Base-by-base conservation (phyloP, 2,329 filamentous ascomycete genomes). In the Aspergillus sp. region DNA sequence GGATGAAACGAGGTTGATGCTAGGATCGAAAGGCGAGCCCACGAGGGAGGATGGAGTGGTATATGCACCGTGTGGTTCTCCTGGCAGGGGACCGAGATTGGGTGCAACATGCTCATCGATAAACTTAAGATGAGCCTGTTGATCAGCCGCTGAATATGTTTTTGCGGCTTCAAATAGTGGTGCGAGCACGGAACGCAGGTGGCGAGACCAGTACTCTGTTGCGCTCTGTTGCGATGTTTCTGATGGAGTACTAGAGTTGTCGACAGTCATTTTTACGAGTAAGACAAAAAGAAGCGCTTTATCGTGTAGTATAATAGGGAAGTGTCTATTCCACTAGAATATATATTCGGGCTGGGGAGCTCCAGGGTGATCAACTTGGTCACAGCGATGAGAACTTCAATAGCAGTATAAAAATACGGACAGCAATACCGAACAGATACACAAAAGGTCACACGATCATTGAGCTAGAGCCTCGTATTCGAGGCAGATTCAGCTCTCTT, bases 201-300 rank as follows among this genome's bases (percentile, higher is more conserved):
- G 31, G 12, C 47, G 39, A 19, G 39, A 44, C 54, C 54, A 56
- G 40, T 56, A 56, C 44, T 41, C 39, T 17, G n/a, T 39, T n/a
- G 47, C 40, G 5, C 2, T 27, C 71, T 2, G 8, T 9, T 27
- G 27, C 27, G 27, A 27, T 9, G 27, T 27, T 8, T 11, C 27
- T 27, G 27, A 27, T 27, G 27, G 7, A n/a, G n/a, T n/a, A n/a
- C n/a, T 27, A 6, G 60, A 70, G 46, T 27, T 72, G 6, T 17
- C 17, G 17, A 12, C 40, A 23, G 21, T n/a, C 6, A 43, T 19
- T 43, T 23, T 43, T 12, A 43, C n/a, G 21, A 43, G 17, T 21
- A 21, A 5, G 17, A 17, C 1, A 5, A 5, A 6, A 3, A 17
- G 17, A 19, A 23, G 3, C 40, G 3, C 11, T 43, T 23, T 43